These are phyloP conservation scores for Monosporozyma servazzii DNA, from an alignment of 805 yeast species.

Conservation along the genomic window DNA sequence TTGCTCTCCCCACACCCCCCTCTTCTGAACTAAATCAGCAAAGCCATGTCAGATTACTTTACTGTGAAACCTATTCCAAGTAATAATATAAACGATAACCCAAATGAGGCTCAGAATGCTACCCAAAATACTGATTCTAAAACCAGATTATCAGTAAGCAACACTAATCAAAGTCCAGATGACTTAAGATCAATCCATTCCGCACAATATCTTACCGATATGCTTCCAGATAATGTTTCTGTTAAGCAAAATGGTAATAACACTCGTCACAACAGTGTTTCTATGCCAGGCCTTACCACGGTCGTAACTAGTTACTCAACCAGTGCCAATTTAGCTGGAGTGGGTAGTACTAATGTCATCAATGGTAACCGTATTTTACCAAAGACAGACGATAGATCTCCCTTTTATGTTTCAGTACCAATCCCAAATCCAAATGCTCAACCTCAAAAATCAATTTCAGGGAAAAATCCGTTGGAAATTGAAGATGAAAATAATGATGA, in stretches of 20 bases:
- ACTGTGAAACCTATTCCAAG: constrained; percentile 8
- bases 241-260: constrained; percentile 2
- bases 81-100: neutral
- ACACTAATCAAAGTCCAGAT: neutral
- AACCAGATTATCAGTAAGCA: neutral
- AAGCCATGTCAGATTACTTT: constrained; percentile 19
- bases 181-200: constrained; percentile 18
- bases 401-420: constrained; percentile 28
- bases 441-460: constrained; percentile 2
- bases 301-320: neutral
- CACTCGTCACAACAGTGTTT: neutral
- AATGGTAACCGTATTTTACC: constrained; percentile 14
- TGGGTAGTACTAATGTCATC: neutral
- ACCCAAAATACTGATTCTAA: neutral
- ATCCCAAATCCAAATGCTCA: constrained; percentile 23
- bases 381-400: constrained; percentile 24
- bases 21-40: too few species aligned
- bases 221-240: constrained; percentile 12
- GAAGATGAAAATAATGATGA: constrained; percentile 14
- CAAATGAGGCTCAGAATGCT: neutral
- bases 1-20: too few species aligned
- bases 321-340: neutral
- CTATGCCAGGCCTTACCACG: neutral
- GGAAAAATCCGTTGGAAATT: constrained; percentile 4
- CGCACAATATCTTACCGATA: constrained; percentile 19